Conservation (phyloP, 1,139 yeast species). For the Protomyces lactucae-debilis region DNA sequence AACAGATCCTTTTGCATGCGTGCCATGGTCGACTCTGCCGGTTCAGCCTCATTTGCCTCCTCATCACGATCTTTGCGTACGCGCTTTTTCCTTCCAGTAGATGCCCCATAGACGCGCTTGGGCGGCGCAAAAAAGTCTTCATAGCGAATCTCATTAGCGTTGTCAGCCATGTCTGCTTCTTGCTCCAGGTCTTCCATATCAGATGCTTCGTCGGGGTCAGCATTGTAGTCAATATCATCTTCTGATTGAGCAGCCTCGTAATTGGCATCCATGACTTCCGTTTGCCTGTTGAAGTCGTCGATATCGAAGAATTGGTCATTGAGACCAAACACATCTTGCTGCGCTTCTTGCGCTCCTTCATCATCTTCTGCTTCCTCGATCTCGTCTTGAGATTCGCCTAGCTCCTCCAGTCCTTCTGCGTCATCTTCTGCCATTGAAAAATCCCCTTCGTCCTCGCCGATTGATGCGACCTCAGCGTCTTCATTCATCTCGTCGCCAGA, state of each 20-base stretch:
- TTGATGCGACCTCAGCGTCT: conserved; percentile 35
- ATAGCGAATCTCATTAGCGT: conserved; percentile 38
- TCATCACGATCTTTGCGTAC: conserved; percentile 31
- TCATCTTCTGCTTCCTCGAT: conserved; percentile 24
- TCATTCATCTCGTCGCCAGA: conserved; percentile 34
- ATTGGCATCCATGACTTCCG: conserved; percentile 46
- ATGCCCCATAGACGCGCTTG: conserved; percentile 33
- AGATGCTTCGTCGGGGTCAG: conserved; percentile 26
- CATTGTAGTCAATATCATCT: conserved; percentile 27
- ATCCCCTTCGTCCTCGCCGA: conserved; percentile 32
- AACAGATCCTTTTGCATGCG: conserved; percentile 56
- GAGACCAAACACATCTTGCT: conserved; percentile 57
- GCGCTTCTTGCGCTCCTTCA: conserved; percentile 27
- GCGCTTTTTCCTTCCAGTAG: conserved; percentile 28
- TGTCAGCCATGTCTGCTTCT: conserved; percentile 31
- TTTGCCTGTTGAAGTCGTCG: conserved; percentile 78
- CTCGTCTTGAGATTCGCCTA: conserved; percentile 30
- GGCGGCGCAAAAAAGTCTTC: conserved; percentile 44
- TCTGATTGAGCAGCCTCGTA: conserved; percentile 22
- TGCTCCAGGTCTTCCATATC: conserved; percentile 33
- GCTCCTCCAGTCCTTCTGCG: conserved; percentile 7
- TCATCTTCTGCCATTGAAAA: conserved; percentile 1
- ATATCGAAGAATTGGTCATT: conserved; percentile 83
- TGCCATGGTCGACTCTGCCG: conserved; percentile 49
- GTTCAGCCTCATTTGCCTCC: conserved; percentile 45